Evolutionary conservation across 768 basidiomycete genomes (phyloP), one percentile per base, ranked within the genome.

Genomic region (Neoboletus brunneissimus): DNA sequence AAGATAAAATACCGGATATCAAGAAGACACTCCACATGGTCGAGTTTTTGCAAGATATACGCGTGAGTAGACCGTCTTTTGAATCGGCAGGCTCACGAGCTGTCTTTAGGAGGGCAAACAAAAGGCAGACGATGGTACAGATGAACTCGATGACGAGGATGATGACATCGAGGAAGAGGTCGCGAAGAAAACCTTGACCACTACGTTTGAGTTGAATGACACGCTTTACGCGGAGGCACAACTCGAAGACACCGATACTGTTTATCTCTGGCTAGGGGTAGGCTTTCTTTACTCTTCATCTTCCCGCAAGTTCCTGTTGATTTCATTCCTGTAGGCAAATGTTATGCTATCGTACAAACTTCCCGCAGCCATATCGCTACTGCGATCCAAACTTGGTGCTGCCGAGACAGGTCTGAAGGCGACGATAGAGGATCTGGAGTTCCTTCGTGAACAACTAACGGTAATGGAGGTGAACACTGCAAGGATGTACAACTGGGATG

Each of bases 391-490:
- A 72, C 82, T 95, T 29, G 72, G 76, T 0, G 77, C 81, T 0
- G 95, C 95, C 0, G 81, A 91, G 66, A 74, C 73, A 13, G 83
- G 78, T 54, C 73, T 96, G 49, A 66, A 76, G 27, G 85, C 86
- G 67, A 85, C 88, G 0, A 77, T 87, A 42, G 92, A 95, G 64
- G 97, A 98, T 69, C 77, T 97, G 22, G 94, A 94, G 67, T 99
- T 91, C 69, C 73, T 98, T 56, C 79, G 93, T 50, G 97, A 98
- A 67, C 97, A 99, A 71, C 79, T 94, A 51, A 98, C 97, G 5
- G 84, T 97, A 11, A 97, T 98, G 91, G 95, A 99, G 68, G 85
- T 86, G 38, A 98, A 98, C 68, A 94, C 91, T 13, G 96, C 96
- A 6, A 79, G 96, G 37, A 88, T 96, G 51, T 98, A 96, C 69